Percentiles rank a stretch among this genome's conserved stretches.
phyloP scores from a whole-genome alignment of 2,329 filamentous ascomycete genomes.

The Ramularia endophylla region DNA sequence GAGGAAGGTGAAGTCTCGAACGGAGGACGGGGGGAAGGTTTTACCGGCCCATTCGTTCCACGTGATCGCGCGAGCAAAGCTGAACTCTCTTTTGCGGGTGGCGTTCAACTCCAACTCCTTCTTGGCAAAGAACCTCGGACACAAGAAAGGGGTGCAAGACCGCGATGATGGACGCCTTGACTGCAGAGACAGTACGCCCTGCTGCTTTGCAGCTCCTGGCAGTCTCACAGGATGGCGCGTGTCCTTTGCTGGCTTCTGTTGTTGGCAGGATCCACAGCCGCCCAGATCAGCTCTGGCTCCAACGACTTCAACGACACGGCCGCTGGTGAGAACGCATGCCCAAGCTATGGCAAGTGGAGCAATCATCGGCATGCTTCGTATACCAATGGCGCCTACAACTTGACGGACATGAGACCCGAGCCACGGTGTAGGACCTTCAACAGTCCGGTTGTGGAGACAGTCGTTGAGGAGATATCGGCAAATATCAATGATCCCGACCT shows the following conservation, averaged over 20 bases:
- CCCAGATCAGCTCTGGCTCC: slow-evolving; percentile 2
- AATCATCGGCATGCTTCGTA: slow-evolving; percentile 34
- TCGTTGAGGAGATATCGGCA: slow-evolving; percentile 23
- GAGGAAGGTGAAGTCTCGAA: no score
- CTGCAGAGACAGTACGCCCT: no score
- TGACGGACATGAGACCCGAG: slow-evolving; percentile 38
- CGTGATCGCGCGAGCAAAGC: no score
- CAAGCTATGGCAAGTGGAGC: slow-evolving; percentile 37
- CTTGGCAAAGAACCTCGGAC: no score
- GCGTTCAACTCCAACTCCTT: no score
- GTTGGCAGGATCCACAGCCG: not conserved
- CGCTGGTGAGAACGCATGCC: slow-evolving; percentile 26
- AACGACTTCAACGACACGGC: slow-evolving; percentile 12
- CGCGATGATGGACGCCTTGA: no score
- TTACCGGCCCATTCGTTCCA: no score
- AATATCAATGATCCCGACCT: slow-evolving; percentile 51
- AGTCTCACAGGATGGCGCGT: no score
- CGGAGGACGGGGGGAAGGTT: no score
- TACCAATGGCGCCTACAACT: slow-evolving; percentile 36
- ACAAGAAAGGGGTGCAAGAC: no score
- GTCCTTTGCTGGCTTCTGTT: not conserved
- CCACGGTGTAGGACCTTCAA: slow-evolving; percentile 39
- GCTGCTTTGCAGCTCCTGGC: no score
- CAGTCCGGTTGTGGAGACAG: slow-evolving; percentile 31
- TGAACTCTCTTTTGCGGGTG: no score